Evolutionary conservation across 2,329 filamentous ascomycete species (phyloP).

Genomic region (Emergomyces pasteurianus): DNA sequence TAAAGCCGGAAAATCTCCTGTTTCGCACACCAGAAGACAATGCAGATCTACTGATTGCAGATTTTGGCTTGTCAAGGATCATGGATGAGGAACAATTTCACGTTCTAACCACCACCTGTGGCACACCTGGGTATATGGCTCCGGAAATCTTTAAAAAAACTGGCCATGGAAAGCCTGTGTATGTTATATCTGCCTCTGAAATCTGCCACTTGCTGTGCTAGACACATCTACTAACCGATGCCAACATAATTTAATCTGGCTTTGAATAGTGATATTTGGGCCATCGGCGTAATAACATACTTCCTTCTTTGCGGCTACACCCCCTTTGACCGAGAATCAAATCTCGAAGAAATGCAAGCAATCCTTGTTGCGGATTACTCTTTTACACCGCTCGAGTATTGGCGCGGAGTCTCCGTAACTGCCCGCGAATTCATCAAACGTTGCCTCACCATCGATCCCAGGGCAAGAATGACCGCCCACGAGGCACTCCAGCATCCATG

Average conservation of each 20-base stretch:
- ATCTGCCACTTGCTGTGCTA: neutral
- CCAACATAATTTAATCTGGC: neutral
- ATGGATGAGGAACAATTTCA: constrained; percentile 99
- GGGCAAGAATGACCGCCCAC: constrained; percentile 80
- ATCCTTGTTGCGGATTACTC: constrained; percentile 94
- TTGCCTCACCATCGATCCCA: constrained; percentile 84
- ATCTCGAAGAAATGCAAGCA: constrained; percentile 98
- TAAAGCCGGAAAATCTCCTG: constrained; percentile 94
- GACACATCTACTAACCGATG: neutral
- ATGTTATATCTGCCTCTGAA: constrained; percentile 18
- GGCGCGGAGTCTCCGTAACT: constrained; percentile 77
- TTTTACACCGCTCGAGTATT: constrained; percentile 91
- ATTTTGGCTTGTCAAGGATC: constrained; percentile 89
- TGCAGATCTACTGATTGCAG: constrained; percentile 88
- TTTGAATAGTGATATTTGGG: constrained; percentile 68
- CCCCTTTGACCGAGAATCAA: constrained; percentile 91
- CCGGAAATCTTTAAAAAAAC: constrained; percentile 99
- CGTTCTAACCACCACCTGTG: constrained; percentile 92
- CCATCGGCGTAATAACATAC: constrained; percentile 96
- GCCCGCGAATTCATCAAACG: constrained; percentile 86
- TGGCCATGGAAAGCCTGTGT: constrained; percentile 93
- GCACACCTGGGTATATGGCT: constrained; percentile 97
- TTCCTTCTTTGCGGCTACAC: constrained; percentile 97
- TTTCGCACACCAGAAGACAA: constrained; percentile 98
- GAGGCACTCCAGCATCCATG: constrained; percentile 55